Conservation (phyloP, 352 stramenopile species). For the Globisporangium irregulare region DNA sequence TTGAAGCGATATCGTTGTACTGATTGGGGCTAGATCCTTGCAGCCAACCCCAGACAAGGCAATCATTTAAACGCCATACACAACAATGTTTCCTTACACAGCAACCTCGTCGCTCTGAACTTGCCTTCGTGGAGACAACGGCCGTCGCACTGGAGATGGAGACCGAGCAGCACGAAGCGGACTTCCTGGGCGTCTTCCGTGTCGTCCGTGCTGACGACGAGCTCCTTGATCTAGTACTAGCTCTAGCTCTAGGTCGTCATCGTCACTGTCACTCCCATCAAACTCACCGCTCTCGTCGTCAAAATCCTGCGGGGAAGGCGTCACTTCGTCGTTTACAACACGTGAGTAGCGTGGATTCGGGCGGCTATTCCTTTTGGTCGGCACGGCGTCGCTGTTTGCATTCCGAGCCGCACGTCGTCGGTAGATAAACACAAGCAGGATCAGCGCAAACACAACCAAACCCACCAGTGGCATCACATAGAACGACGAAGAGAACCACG, state of each 20-base stretch:
- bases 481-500: constrained; percentile 12
- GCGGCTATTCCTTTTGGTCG: constrained; percentile 3
- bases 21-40: neutral
- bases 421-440: constrained; percentile 11
- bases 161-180: neutral
- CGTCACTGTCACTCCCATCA: constrained; percentile 5
- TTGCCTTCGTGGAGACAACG: constrained; percentile 9
- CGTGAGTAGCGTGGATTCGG: constrained; percentile 13
- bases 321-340: constrained; percentile 21
- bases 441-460: constrained; percentile 8
- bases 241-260: constrained; percentile 1
- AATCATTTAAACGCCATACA: neutral
- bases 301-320: constrained; percentile 1
- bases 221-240: constrained; percentile 1
- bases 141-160: neutral
- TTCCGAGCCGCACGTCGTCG: constrained; percentile 4
- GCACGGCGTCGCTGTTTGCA: neutral
- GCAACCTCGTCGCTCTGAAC: constrained; percentile 24
- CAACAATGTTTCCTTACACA: neutral
- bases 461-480: constrained; percentile 18
- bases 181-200: constrained; percentile 3
- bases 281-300: constrained; percentile 20
- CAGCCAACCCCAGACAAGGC: neutral
- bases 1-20: neutral
- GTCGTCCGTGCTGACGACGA: constrained; percentile 6